A percentile compares a stretch with the other conserved stretches of the same genome.
Evolutionary conservation across 2,329 filamentous ascomycete genomes (phyloP).

Genomic region (Diaporthe velutina): DNA sequence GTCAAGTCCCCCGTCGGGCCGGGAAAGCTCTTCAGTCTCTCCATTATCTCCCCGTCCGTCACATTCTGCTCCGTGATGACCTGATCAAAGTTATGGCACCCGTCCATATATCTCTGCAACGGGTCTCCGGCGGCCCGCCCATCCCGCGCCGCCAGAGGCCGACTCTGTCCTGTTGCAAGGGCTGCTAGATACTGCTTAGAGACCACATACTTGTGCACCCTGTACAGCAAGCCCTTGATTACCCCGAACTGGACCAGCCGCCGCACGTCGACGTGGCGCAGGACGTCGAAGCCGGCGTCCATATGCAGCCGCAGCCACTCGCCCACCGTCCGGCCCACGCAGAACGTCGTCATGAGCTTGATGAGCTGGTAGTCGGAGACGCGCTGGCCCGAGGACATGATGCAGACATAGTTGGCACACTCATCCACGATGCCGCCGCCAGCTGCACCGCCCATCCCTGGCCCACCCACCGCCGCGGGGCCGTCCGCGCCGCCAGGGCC

Average conservation of each 20-base stretch:
- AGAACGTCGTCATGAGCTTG: slow-evolving; percentile 87
- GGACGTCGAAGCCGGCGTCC: slow-evolving; percentile 72
- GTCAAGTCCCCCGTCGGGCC: slow-evolving; percentile 65
- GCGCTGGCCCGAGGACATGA: slow-evolving; percentile 48
- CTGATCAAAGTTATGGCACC: slow-evolving; percentile 83
- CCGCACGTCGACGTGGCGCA: slow-evolving; percentile 86
- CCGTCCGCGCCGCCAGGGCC: slow-evolving; percentile 59
- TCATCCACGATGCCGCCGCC: slow-evolving; percentile 73
- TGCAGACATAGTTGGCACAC: slow-evolving; percentile 86
- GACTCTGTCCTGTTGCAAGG: slow-evolving; percentile 66
- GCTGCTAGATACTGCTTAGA: slow-evolving; percentile 72
- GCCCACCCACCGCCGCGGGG: slow-evolving; percentile 41
- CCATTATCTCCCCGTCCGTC: slow-evolving; percentile 78
- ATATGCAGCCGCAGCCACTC: slow-evolving; percentile 87
- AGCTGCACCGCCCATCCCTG: background rate
- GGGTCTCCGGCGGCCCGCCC: slow-evolving; percentile 57
- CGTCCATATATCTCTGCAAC: slow-evolving; percentile 78
- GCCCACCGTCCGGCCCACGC: slow-evolving; percentile 84
- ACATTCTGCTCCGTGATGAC: slow-evolving; percentile 83
- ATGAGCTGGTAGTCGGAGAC: slow-evolving; percentile 76
- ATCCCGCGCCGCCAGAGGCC: slow-evolving; percentile 43
- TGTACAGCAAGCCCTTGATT: slow-evolving; percentile 94
- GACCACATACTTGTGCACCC: slow-evolving; percentile 91
- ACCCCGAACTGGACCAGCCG: slow-evolving; percentile 95
- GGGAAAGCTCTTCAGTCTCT: slow-evolving; percentile 70